Evolutionary conservation across 495 filamentous ascomycete genomes (phyloP), one percentile per base, ranked within the genome.

Genomic region (Lasiosphaeria miniovina): DNA sequence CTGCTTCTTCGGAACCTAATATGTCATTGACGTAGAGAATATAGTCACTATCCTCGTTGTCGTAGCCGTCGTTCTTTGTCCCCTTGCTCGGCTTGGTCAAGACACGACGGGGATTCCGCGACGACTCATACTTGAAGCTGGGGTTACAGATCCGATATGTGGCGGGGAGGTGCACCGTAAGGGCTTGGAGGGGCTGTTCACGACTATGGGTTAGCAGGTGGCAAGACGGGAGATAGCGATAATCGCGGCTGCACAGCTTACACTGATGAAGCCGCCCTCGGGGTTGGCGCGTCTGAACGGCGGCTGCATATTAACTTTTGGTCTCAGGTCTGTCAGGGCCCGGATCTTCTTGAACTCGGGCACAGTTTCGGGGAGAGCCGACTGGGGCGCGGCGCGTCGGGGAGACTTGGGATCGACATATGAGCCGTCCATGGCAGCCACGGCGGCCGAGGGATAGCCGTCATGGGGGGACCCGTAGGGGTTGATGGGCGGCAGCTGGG

Each of bases 1-100:
- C 91, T 55, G 92, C 91, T 71, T 99, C 95, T 73, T 99, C 95
- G 33, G 94, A 98, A 24, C 95, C 95, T 34, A 99, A 77, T 61
- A 98, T 99, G 67, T 99, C 95, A 72, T 99, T 99, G 60, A 99
- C 95, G 66, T 98, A 99, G 60, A 99, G 82, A 61, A 99, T 98
- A 71, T 99, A 99, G 71, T 99, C 95, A 71, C 94, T 98, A 61
- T 98, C 95, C 71, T 99, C 95, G 66, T 99, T 99, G 69, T 99
- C 95, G 67, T 90, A 99, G 2, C 95, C 95, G 79, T 99, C 95
- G 70, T 99, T 99, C 82, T 99, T 99, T 33, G 89, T 85, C 1
- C 93, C 93, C 74, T 99, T 99, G 80, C 95, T 99, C 15, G 95
- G 95, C 71, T 99, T 99, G n/a, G 95, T 99, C 55, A 99, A 79